Conservation (phyloP, 768 basidiomycete species). For the Tricholomella constricta region DNA sequence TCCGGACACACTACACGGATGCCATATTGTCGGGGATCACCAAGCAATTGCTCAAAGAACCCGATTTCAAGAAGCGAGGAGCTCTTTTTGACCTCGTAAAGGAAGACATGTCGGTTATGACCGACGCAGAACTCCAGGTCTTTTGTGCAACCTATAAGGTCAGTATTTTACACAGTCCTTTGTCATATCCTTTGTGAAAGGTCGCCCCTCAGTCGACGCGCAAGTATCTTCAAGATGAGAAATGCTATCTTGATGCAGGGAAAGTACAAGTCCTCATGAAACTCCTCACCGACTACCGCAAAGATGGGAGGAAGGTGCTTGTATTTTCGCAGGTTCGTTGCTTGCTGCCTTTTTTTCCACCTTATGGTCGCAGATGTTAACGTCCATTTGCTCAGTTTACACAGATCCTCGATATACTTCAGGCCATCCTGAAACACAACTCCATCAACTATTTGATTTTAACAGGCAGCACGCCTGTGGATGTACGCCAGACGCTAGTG, state of each 20-base stretch:
- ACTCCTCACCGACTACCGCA: slow-evolving; percentile 67
- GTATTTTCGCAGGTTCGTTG: slow-evolving; percentile 88
- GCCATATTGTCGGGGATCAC: slow-evolving; percentile 73
- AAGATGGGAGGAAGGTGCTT: slow-evolving; percentile 77
- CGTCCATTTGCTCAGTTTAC: slow-evolving; percentile 66
- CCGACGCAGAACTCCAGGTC: slow-evolving; percentile 90
- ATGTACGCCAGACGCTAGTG: slow-evolving; percentile 88
- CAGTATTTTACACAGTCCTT: slow-evolving; percentile 16
- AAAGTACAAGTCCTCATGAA: slow-evolving; percentile 77
- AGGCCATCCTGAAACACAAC: slow-evolving; percentile 74
- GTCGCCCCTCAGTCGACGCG: slow-evolving; percentile 55
- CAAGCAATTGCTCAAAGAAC: slow-evolving; percentile 84
- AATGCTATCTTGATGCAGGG: slow-evolving; percentile 84
- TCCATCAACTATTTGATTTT: slow-evolving; percentile 77
- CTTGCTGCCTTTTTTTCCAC: neutral
- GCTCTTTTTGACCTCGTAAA: slow-evolving; percentile 84
- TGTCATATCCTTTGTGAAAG: neutral
- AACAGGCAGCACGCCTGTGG: slow-evolving; percentile 93
- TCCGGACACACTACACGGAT: slow-evolving; percentile 83
- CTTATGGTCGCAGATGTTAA: no score
- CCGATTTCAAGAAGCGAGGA: slow-evolving; percentile 84
- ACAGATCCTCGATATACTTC: slow-evolving; percentile 92
- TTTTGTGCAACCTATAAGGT: slow-evolving; percentile 90
- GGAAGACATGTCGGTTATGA: slow-evolving; percentile 99
- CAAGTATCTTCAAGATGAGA: slow-evolving; percentile 71